Evolutionary conservation across 352 stramenopile species (phyloP), one percentile per base, ranked within the genome.

Genomic region (Phytophthora litchii): DNA sequence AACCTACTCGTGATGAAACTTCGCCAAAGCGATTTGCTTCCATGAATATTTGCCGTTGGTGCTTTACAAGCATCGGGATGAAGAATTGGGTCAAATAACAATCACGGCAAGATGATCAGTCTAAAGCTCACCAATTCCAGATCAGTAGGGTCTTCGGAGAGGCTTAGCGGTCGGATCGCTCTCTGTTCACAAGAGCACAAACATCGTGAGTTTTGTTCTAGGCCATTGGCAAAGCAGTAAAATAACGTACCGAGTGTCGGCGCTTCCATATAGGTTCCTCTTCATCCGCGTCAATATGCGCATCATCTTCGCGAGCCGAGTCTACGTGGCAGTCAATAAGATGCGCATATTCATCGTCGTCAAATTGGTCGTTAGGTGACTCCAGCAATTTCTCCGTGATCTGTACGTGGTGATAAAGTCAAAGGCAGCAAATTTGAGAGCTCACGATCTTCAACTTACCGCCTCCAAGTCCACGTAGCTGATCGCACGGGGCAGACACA

Each of bases 311-410:
- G 4, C 81, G 69, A 9, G 81, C 75, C 23, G 81, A 89, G 34
- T 89, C 78, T 7, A 91, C 64, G 31, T 91, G 78, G 21, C 60
- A 83, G 44, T 91, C 82, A 59, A 89, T 89, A 21, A 91, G 49
- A 38, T 89, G 45, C 10, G 58, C 76, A 23, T 89, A 91, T 38
- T 89, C 80, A 1, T 88, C 80, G 14, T 83, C 60, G 8, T 76
- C 58, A 9, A 77, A 67, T 0, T 70, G 70, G n/a, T 89, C 76
- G 23, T 88, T 71, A 14, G 85, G 51, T 21, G 84, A 63, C 25
- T 88, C 69, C 3, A 91, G 55, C 47, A 91, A 56, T 56, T 70
- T 78, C 48, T 91, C 78, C 2, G 82, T 91, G 56, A 91, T 91
- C 79, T 90, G 45, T 5, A 10, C 6, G n/a, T 19, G 25, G 7